Conservation (phyloP, 2,329 filamentous ascomycete genomes). For the Juglanconis oblonga region DNA sequence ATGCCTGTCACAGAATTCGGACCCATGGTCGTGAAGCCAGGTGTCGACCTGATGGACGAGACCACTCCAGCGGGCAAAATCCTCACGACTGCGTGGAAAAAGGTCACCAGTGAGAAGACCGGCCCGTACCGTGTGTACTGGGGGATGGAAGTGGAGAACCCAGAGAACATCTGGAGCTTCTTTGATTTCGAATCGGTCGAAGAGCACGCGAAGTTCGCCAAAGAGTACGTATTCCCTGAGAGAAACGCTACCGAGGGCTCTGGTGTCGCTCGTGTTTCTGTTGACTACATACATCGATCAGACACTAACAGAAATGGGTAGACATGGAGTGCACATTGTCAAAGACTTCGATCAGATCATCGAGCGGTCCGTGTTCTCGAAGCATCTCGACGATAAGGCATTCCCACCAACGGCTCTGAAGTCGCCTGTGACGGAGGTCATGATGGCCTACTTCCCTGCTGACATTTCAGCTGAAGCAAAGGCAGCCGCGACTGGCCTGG, state of each 20-base stretch:
- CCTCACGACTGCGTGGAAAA: constrained; percentile 14
- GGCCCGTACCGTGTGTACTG: constrained; percentile 22
- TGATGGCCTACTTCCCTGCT: constrained; percentile 17
- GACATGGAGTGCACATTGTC: constrained; percentile 19
- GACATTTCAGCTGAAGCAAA: constrained; percentile 6
- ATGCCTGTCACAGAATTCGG: constrained; percentile 23
- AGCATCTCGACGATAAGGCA: constrained; percentile 20
- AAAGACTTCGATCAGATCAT: constrained; percentile 21
- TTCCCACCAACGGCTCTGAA: constrained; percentile 16
- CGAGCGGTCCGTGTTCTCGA: constrained; percentile 20
- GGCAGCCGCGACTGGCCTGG: not conserved
- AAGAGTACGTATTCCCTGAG: constrained; percentile 16
- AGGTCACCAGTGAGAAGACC: constrained; percentile 14
- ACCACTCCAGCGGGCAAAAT: constrained; percentile 20
- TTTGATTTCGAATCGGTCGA: constrained; percentile 27
- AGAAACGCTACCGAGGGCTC: not conserved
- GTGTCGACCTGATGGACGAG: constrained; percentile 20
- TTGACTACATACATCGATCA: not conserved
- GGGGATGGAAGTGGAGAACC: constrained; percentile 22
- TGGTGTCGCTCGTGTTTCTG: not conserved
- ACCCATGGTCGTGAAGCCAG: constrained; percentile 22
- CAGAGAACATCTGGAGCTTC: constrained; percentile 23
- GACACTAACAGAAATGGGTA: not conserved
- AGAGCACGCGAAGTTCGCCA: constrained; percentile 22
- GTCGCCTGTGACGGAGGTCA: constrained; percentile 19